Percentiles rank a stretch among this genome's conserved stretches.
Evolutionary conservation across 2,329 filamentous ascomycete genomes (phyloP).

Genomic region (Chaetomiaceae sp.): DNA sequence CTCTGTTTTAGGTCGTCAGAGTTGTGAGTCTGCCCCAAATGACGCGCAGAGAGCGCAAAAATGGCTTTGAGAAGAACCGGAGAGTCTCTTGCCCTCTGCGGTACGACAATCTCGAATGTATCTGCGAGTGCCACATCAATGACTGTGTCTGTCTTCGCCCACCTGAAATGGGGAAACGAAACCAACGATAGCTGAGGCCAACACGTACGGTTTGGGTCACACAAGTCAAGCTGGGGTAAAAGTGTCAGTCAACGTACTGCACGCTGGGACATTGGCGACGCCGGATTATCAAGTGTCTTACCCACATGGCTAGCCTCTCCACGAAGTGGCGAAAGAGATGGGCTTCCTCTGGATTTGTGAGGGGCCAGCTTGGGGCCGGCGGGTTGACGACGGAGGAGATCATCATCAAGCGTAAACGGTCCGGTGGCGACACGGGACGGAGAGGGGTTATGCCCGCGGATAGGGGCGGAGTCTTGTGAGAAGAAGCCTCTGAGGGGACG

Average conservation of each 20-base stretch:
- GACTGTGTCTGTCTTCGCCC: neutral
- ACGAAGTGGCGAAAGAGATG: conserved; percentile 33
- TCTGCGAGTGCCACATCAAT: conserved; percentile 9
- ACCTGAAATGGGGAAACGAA: too few relatives aligned
- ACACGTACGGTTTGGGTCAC: conserved; percentile 32
- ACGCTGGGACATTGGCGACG: too few relatives aligned
- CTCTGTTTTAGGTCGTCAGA: conserved; percentile 25
- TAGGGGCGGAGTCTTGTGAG: neutral
- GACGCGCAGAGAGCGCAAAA: conserved; percentile 51
- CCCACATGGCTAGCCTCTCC: conserved; percentile 35
- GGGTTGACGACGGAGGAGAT: conserved; percentile 11
- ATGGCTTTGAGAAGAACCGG: conserved; percentile 54
- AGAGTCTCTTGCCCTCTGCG: conserved; percentile 46
- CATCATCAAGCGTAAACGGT: conserved; percentile 14
- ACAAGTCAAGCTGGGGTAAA: conserved; percentile 38
- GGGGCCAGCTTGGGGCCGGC: conserved; percentile 25
- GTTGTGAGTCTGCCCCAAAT: conserved; percentile 43
- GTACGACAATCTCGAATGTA: conserved; percentile 52
- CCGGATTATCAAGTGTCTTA: conserved; percentile 19
- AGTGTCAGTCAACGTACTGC: neutral
- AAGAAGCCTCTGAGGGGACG: conserved; percentile 1
- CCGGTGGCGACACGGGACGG: conserved; percentile 7
- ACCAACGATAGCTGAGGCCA: neutral
- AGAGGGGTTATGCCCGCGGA: neutral
- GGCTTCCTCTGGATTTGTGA: conserved; percentile 29